A percentile compares a stretch with the other conserved stretches of the same genome.
Evolutionary conservation across 2,329 filamentous ascomycete genomes (phyloP).

Genomic region (Fusarium proliferatum): DNA sequence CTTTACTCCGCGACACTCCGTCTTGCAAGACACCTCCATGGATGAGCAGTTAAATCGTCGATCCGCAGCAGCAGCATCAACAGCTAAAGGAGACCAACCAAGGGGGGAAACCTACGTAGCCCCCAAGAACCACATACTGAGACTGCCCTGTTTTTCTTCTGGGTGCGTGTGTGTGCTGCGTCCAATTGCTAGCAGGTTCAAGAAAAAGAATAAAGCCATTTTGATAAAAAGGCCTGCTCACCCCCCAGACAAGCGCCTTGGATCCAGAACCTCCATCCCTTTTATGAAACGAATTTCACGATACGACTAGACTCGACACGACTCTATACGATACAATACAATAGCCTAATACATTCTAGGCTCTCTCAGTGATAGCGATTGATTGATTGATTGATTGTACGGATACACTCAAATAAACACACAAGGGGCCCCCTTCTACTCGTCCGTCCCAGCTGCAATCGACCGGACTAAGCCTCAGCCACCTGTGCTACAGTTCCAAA

Average conservation of each 20-base stretch:
- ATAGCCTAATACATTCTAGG: conserved; percentile 10
- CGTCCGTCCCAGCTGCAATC: conserved; percentile 26
- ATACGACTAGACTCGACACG: not conserved
- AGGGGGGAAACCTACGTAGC: conserved; percentile 16
- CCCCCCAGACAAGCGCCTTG: not conserved
- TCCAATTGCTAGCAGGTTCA: conserved; percentile 1
- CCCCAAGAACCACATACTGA: not conserved
- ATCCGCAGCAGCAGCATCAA: conserved; percentile 16
- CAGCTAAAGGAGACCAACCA: not conserved
- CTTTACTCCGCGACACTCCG: conserved; percentile 26
- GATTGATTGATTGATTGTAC: not conserved
- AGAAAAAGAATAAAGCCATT: not conserved
- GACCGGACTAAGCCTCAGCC: conserved; percentile 45
- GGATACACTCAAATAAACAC: not conserved
- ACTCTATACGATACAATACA: not conserved
- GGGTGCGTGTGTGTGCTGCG: not conserved
- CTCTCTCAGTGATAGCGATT: not conserved
- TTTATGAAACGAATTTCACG: not conserved
- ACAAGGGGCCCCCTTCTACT: not conserved
- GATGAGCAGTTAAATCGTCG: conserved; percentile 27
- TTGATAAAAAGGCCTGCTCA: conserved; percentile 23
- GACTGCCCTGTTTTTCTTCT: conserved; percentile 20
- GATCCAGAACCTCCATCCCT: conserved; percentile 13
- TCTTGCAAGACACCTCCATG: conserved; percentile 24
- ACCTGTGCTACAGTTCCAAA: conserved; percentile 24